Percentiles rank a stretch among this genome's conserved stretches.
Evolutionary conservation across 2,329 filamentous ascomycete genomes (phyloP).

Genomic region (Aspergillus fumigatus): DNA sequence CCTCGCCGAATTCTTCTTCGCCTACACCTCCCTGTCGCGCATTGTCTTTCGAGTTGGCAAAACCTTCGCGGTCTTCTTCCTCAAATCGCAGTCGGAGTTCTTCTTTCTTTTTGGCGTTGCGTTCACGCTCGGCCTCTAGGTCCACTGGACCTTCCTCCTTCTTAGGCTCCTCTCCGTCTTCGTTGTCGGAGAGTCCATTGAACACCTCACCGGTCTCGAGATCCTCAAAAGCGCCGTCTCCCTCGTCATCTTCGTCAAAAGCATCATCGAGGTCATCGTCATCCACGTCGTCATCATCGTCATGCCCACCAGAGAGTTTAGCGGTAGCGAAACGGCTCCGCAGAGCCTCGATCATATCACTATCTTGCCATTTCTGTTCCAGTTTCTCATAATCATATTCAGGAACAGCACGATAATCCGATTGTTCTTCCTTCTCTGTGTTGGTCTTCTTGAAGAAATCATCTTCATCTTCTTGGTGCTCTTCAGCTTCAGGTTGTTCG

Average conservation of each 20-base stretch:
- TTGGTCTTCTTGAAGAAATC: constrained; percentile 61
- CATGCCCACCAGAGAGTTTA: constrained; percentile 54
- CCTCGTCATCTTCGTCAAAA: constrained; percentile 59
- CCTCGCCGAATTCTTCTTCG: constrained; percentile 78
- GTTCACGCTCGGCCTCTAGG: constrained; percentile 83
- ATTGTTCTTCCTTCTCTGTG: constrained; percentile 43
- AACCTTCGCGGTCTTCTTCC: constrained; percentile 95
- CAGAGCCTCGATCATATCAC: constrained; percentile 71
- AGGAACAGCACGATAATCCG: constrained; percentile 76
- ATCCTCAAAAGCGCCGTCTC: constrained; percentile 80
- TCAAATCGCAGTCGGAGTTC: constrained; percentile 93
- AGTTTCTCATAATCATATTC: constrained; percentile 74
- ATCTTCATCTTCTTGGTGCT: constrained; percentile 55
- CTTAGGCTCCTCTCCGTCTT: constrained; percentile 47
- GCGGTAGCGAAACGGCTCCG: constrained; percentile 71
- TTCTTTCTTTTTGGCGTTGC: constrained; percentile 87
- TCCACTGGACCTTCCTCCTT: constrained; percentile 37
- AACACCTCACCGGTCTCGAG: constrained; percentile 68
- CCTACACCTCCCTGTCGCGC: constrained; percentile 65
- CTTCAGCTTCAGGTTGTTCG: constrained; percentile 46
- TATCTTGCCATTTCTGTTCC: constrained; percentile 77
- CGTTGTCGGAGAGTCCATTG: constrained; percentile 38
- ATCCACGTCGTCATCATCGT: constrained; percentile 49
- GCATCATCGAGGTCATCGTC: constrained; percentile 47
- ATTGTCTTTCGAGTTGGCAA: constrained; percentile 77